These are phyloP conservation scores for Helotiales sp. DNA, from an alignment of 2,329 filamentous ascomycete genomes.

Conservation along the genomic window DNA sequence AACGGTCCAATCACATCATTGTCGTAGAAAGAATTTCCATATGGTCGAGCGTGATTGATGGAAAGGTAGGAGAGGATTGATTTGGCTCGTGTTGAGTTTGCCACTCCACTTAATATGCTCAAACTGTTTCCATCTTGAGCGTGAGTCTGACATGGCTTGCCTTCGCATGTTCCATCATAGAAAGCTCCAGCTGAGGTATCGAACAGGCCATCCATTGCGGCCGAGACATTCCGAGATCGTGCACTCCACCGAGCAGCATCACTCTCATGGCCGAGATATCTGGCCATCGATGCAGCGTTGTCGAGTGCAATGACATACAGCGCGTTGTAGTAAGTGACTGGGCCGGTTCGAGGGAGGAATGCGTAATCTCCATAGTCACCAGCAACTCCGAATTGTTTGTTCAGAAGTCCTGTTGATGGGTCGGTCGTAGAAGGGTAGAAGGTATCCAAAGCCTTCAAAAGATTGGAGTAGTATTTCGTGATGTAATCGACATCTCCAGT, in stretches of 20 bases:
- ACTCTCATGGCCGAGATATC: constrained; percentile 36
- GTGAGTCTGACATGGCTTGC: constrained; percentile 42
- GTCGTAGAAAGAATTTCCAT: constrained; percentile 60
- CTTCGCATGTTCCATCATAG: constrained; percentile 48
- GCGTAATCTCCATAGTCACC: constrained; percentile 56
- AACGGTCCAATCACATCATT: constrained; percentile 49
- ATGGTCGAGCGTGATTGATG: constrained; percentile 44
- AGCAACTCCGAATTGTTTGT: constrained; percentile 46
- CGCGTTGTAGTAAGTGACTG: constrained; percentile 58
- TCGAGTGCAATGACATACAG: constrained; percentile 54
- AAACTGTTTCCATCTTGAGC: constrained; percentile 58
- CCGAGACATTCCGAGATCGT: constrained; percentile 45
- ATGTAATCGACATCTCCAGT: constrained; percentile 52
- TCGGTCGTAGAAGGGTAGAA: constrained; percentile 54
- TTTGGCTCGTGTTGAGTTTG: constrained; percentile 41
- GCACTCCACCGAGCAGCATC: constrained; percentile 49
- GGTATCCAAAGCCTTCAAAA: constrained; percentile 50
- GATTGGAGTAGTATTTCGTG: constrained; percentile 48
- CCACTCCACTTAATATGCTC: constrained; percentile 48
- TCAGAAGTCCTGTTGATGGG: constrained; percentile 47
- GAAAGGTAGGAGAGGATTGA: constrained; percentile 49
- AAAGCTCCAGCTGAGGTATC: constrained; percentile 51
- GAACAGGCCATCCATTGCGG: constrained; percentile 47
- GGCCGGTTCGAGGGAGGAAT: constrained; percentile 53
- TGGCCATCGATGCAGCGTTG: constrained; percentile 51